phyloP scores from a whole-genome alignment of 257 asterid genomes.

The Lithospermum erythrorhizon region DNA sequence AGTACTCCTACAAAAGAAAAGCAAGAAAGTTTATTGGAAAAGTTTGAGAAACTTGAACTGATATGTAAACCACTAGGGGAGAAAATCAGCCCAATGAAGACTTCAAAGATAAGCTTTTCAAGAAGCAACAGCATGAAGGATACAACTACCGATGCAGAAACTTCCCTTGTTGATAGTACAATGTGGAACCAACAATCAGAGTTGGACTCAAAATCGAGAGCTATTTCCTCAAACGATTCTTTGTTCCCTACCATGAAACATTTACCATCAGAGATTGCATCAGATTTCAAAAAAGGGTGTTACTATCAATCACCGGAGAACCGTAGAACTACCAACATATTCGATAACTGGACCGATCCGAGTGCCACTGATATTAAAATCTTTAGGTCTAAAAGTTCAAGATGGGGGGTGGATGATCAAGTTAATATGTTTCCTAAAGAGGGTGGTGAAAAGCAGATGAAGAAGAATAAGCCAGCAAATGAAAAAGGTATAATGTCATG shows the following conservation, averaged over 20 bases:
- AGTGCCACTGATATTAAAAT: constrained; percentile 10
- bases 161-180: constrained; percentile 1
- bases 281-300: constrained; percentile 34
- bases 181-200: constrained; percentile 18
- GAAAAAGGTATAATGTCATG: constrained; percentile 49
- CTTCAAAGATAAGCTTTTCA: background rate
- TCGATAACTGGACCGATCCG: constrained; percentile 55
- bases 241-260: constrained; percentile 33
- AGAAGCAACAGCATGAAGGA: background rate
- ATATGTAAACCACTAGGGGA: background rate
- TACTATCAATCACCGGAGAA: constrained; percentile 19
- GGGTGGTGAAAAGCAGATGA: background rate
- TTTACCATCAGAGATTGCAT: constrained; percentile 50
- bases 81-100: background rate
- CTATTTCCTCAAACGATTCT: constrained; percentile 20
- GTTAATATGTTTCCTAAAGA: constrained; percentile 11
- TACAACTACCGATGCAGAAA: background rate
- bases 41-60: background rate
- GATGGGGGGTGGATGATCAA: constrained; percentile 20
- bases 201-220: constrained; percentile 12
- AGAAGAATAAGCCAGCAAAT: constrained; percentile 14
- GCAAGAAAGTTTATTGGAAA: background rate
- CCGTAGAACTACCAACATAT: constrained; percentile 51
- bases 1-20: too few species aligned
- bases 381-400: constrained; percentile 7